phyloP scores from a whole-genome alignment of 2,329 filamentous ascomycete genomes.

The Pseudogymnoascus sp. region DNA sequence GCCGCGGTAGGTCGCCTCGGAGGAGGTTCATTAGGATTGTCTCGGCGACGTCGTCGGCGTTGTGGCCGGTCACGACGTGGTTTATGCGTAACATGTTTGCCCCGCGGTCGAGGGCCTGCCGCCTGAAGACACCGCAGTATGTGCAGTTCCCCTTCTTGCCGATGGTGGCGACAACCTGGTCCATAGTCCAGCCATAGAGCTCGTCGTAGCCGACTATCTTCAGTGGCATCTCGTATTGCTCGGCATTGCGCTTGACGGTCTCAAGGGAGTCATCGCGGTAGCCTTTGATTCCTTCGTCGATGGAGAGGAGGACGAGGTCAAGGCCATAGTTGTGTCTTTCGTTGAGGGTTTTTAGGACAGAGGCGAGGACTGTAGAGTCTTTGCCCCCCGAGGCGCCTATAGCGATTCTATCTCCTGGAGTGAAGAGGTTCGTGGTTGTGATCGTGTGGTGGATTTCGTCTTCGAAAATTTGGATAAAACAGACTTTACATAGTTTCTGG shows the following conservation, averaged over 20 bases:
- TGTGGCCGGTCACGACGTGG: slow-evolving; percentile 95
- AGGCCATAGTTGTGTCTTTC: slow-evolving; percentile 81
- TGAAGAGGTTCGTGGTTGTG: slow-evolving; percentile 69
- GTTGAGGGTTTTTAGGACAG: slow-evolving; percentile 89
- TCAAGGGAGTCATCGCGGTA: slow-evolving; percentile 94
- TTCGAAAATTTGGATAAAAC: slow-evolving; percentile 84
- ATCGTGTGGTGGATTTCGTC: slow-evolving; percentile 93
- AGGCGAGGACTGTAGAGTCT: slow-evolving; percentile 92
- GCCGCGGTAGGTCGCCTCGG: slow-evolving; percentile 76
- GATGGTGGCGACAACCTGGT: slow-evolving; percentile 91
- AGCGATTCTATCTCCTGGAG: slow-evolving; percentile 73
- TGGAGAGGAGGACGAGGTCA: slow-evolving; percentile 76
- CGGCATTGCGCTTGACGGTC: slow-evolving; percentile 88
- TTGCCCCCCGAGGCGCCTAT: slow-evolving; percentile 97
- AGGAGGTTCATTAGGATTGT: slow-evolving; percentile 97
- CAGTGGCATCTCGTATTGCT: slow-evolving; percentile 83
- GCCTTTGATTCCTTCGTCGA: slow-evolving; percentile 95
- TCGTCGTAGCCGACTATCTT: slow-evolving; percentile 90
- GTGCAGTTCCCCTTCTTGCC: slow-evolving; percentile 99
- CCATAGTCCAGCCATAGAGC: slow-evolving; percentile 98
- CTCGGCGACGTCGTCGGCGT: slow-evolving; percentile 94
- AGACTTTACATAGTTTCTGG: slow-evolving; percentile 82
- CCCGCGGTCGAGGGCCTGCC: slow-evolving; percentile 88
- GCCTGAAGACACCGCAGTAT: slow-evolving; percentile 91
- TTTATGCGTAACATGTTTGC: slow-evolving; percentile 78